phyloP scores from a whole-genome alignment of 1,139 yeast genomes.

The Candida pseudoviswanathii region DNA sequence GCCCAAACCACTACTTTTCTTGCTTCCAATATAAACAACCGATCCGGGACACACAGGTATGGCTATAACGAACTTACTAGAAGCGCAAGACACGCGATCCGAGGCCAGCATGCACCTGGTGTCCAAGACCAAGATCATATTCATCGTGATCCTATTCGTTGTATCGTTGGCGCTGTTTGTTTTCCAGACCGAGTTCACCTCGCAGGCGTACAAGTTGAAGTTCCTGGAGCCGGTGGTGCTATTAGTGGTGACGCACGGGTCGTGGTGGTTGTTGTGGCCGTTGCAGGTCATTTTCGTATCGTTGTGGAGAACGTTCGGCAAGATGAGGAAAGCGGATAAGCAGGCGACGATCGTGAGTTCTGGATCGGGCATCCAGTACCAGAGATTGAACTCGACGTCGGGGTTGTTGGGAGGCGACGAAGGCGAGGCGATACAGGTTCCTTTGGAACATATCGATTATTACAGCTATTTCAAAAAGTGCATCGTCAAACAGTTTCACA shows the following conservation, averaged over 20 bases:
- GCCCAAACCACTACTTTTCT: not conserved
- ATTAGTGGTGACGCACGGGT: constrained; percentile 72
- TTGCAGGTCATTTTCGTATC: constrained; percentile 59
- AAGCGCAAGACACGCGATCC: constrained; percentile 12
- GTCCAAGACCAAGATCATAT: constrained; percentile 45
- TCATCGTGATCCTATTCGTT: constrained; percentile 59
- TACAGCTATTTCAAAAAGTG: constrained; percentile 43
- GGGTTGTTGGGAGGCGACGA: constrained; percentile 31
- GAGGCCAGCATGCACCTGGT: constrained; percentile 12
- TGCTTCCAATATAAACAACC: not conserved
- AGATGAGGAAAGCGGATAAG: constrained; percentile 18
- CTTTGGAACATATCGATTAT: constrained; percentile 21
- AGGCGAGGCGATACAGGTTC: constrained; percentile 11
- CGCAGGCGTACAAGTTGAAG: constrained; percentile 61
- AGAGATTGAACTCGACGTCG: constrained; percentile 30
- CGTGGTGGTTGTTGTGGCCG: constrained; percentile 80
- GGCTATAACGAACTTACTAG: constrained; percentile 21
- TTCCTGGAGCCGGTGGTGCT: constrained; percentile 73
- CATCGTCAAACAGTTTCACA: constrained; percentile 50
- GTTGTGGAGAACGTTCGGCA: constrained; percentile 40
- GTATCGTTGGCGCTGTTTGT: constrained; percentile 69
- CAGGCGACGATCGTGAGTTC: not conserved
- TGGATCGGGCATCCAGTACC: constrained; percentile 23
- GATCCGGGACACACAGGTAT: constrained; percentile 6
- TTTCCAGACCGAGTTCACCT: constrained; percentile 77